A percentile compares a stretch with the other conserved stretches of the same genome.
Evolutionary conservation across 2,329 filamentous ascomycete species (phyloP).

Genomic region (Nemania bipapillata): DNA sequence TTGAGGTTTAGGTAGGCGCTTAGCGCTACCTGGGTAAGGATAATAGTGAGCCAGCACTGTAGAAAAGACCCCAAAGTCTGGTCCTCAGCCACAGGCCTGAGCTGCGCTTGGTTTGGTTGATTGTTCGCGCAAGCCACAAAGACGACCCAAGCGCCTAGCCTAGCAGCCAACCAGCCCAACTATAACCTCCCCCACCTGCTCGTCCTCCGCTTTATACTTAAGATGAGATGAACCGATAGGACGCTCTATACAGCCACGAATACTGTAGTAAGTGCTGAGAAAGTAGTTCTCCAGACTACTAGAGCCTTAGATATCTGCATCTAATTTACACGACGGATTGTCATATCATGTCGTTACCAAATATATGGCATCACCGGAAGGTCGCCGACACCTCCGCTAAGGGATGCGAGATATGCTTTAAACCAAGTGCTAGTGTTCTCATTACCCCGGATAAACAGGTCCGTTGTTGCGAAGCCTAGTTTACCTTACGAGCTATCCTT

Average conservation of each 20-base stretch:
- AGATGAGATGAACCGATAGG: neutral
- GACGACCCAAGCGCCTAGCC: neutral
- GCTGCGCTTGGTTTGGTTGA: neutral
- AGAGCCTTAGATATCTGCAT: neutral
- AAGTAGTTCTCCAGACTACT: neutral
- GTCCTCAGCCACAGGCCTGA: neutral
- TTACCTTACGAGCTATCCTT: slow-evolving; percentile 6
- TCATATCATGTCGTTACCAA: slow-evolving; percentile 68
- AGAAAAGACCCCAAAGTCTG: too few relatives aligned
- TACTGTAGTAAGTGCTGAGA: too few relatives aligned
- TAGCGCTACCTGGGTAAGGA: too few relatives aligned
- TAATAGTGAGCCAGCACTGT: neutral
- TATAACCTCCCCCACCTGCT: neutral
- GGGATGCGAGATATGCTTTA: slow-evolving; percentile 91
- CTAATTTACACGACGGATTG: neutral
- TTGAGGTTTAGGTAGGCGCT: neutral
- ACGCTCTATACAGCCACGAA: neutral
- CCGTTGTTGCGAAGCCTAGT: slow-evolving; percentile 38
- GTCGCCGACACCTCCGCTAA: slow-evolving; percentile 87
- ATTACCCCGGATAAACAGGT: slow-evolving; percentile 92
- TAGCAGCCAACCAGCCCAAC: neutral
- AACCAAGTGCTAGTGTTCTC: slow-evolving; percentile 84
- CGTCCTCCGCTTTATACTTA: neutral
- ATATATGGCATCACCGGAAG: slow-evolving; percentile 84
- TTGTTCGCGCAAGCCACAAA: neutral